Base-by-base conservation (phyloP, 2,329 filamentous ascomycete species). In the Colletotrichum spaethianum region DNA sequence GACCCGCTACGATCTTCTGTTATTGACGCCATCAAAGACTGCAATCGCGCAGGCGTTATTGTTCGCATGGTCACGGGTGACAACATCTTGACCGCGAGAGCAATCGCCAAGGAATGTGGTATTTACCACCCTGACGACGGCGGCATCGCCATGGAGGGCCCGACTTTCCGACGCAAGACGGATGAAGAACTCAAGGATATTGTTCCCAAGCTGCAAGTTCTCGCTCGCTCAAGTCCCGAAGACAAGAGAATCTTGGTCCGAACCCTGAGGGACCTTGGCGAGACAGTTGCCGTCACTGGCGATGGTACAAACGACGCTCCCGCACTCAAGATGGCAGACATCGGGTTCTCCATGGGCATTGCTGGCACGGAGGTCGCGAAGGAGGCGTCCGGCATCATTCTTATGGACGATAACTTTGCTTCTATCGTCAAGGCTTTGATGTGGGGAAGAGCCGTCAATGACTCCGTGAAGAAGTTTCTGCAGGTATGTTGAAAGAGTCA, bases 291-390 rank as follows among this genome's bases (percentile, higher is more conserved):
- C 46, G 90, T 92, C 1, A 92, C 90, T 48, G 90, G 90, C 73
- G 90, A 92, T 74, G 91, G 90, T 52, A 92, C 90, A 52, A 92
- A 92, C 66, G 91, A 92, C 76, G 90, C 90, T 1, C 89, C 90
- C 28, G 90, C 91, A 67, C 82, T 92, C 36, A 92, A 92, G 80
- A 88, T 88, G 67, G 90, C 90, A 16, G 90, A 92, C 78, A 90
- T 92, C 63, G 90, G 90, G 18, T 92, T 92, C 77, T 90, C 90
- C 7, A 92, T 92, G 90, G 91, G 91, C 72, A 89, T 92, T 66
- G 86, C 90, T 26, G 90, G 91, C 73, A 92, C 90, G 5, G 90
- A 92, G 77, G 89, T 91, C 7, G 86, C 89, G 18, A 91, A 90
- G 77, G 89, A 91, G 78, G 89, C 89, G 8, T 89, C 89, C 16